Evolutionary conservation across 305 asterid genomes (phyloP), one percentile per base, ranked within the genome.

Genomic region (Vinca major): DNA sequence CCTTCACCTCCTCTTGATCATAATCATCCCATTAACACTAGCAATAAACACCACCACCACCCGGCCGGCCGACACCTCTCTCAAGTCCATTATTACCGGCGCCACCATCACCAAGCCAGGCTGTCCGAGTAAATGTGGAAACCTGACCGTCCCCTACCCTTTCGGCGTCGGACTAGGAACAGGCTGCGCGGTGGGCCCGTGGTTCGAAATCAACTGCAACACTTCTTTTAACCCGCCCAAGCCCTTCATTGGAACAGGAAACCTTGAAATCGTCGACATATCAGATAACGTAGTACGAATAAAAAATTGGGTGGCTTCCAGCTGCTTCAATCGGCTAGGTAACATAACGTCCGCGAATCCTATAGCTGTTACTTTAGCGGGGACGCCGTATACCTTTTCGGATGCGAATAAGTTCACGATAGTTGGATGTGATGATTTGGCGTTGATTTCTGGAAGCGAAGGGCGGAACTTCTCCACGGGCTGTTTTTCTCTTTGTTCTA

Each of bases 361-460:
- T 0, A 68, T 76, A 0, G 0, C 14, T 4, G 37, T 69, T 40
- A 60, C 50, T 6, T 65, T 78, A 1, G 7, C 20, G 0, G 0
- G 36, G 0, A 72, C 81, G 0, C 83, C 87, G 1, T 85, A 19
- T 44, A 77, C 80, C 4, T 79, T 83, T 36, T 85, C 95, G 0
- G 76, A 74, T 0, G 16, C 33, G 0, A 90, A 88, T 77, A 76
- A 68, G 72, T 78, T 86, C 57, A 80, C 81, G 0, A 67, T 81
- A 0, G 20, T 88, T 1, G 97, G 96, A 9, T 90, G 97, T 11
- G 84, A 86, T 20, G 92, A 84, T 2, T 1, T 56, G 0, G 79
- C 80, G 0, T 0, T 86, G 12, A 52, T 86, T 1, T 0, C 10
- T 0, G 89, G 86, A 8, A 37, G 45, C 0, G 20, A 43, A 4